Base-by-base conservation (phyloP, 331 rosid species). In the Stylosanthes scabra region DNA sequence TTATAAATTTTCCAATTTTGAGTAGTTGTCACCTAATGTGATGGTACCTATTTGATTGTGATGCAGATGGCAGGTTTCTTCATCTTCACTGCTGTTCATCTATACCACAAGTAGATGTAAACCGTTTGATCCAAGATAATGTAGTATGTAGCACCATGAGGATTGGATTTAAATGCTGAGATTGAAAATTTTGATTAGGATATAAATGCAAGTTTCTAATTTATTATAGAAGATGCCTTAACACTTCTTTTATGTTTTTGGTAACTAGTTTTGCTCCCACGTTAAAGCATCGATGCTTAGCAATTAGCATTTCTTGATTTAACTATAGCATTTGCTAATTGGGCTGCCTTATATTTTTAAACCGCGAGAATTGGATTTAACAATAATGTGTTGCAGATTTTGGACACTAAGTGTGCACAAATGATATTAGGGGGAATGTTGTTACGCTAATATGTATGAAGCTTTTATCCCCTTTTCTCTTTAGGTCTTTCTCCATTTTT, bases 61-160 rank as follows among this genome's bases (percentile, higher is more conserved):
- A 73, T 87, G 97, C 98, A 93, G 97, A 93, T 90, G 99, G 78
- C 88, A 8, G 99, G 99, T 14, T 94, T 94, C 90, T 87, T 91
- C 72, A 3, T 91, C 70, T 88, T 94, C 88, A 82, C 93, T 2
- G 86, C 25, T 7, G 91, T 94, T 69, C 95, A 91, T 81, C 85
- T 94, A 7, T 94, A 94, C 89, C 76, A 27, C 87, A 94, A 94
- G 90, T 91, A 91, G 83, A 63, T 83, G 59, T 69, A 75, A 78
- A 64, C 76, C 63, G 28, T 72, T 39, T 42, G 46, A 8, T 7
- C 45, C 25, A 68, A 66, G 65, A 71, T 40, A 56, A 47, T 80
- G 57, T 80, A 74, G 76, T 68, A 6, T 73, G 59, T 80, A 51
- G 28, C 63, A 51, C 20, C 63, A 55, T 59, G 16, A 76, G 75